phyloP scores from a whole-genome alignment of 2,329 filamentous ascomycete genomes.

The Macroventuria anomochaeta region DNA sequence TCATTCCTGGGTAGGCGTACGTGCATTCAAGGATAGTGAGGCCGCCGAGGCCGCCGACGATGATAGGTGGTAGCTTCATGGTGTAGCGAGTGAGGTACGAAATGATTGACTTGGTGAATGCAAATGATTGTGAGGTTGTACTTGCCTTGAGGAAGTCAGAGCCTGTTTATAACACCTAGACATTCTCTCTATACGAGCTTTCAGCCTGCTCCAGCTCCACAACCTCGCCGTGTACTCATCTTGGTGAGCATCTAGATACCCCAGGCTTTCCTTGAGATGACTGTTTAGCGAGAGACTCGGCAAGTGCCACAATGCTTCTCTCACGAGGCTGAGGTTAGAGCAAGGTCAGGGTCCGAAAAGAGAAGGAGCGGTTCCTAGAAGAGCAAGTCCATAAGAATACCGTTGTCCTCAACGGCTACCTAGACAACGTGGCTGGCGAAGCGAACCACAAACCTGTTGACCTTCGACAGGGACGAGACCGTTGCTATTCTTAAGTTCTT shows the following conservation, averaged over 20 bases:
- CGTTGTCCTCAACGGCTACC: conserved; percentile 2
- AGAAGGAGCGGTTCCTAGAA: not conserved
- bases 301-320: not conserved
- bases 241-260: conserved; percentile 8
- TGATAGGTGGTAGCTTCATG: conserved; percentile 27
- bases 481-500: not conserved
- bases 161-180: not conserved
- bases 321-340: not conserved
- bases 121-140: not conserved
- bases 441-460: not conserved
- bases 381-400: not conserved
- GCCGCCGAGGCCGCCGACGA: conserved; percentile 18
- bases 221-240: conserved; percentile 5
- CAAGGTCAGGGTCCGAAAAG: not conserved
- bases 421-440: not conserved
- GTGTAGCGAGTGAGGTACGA: not conserved
- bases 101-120: not conserved
- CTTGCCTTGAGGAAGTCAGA: not conserved
- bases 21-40: conserved; percentile 24
- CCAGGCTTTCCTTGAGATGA: not conserved
- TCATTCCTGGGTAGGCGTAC: conserved; percentile 26
- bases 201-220: conserved; percentile 7
- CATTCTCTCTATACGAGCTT: not conserved
- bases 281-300: not conserved
- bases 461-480: not conserved